Conservation (phyloP, 2,329 filamentous ascomycete genomes). For the Cladophialophora chaetospira region DNA sequence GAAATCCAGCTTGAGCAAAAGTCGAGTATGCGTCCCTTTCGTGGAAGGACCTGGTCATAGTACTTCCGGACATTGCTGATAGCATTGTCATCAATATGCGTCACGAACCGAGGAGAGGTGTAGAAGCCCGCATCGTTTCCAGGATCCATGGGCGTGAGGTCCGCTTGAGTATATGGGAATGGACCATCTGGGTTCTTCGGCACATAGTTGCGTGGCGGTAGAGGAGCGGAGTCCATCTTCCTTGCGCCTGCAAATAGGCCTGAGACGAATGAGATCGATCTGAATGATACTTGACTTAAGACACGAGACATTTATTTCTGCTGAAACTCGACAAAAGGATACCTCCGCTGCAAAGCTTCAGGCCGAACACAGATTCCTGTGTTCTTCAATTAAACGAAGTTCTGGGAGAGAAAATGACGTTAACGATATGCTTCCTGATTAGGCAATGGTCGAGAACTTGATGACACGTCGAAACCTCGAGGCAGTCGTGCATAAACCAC, state of each 20-base stretch:
- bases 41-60: conserved; percentile 49
- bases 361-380: too few species aligned
- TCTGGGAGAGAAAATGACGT: too few species aligned
- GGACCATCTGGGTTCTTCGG: conserved; percentile 22
- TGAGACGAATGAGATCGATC: conserved; percentile 27
- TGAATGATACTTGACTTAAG: conserved; percentile 6
- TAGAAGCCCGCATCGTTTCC: conserved; percentile 35
- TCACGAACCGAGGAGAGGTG: conserved; percentile 50
- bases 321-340: background rate
- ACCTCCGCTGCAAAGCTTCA: too few species aligned
- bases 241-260: conserved; percentile 18
- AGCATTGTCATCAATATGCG: conserved; percentile 56
- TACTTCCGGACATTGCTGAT: conserved; percentile 49
- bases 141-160: conserved; percentile 34
- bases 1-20: conserved; percentile 55
- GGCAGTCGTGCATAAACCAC: too few species aligned
- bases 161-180: conserved; percentile 33
- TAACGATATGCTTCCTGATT: too few species aligned
- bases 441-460: too few species aligned
- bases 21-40: conserved; percentile 49
- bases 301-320: conserved; percentile 24
- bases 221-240: conserved; percentile 12
- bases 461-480: too few species aligned
- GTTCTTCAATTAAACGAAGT: too few species aligned
- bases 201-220: conserved; percentile 22